These are phyloP conservation scores for Tetrahymena elliotti DNA, from an alignment of 73 alveolate species.

Conservation along the genomic window DNA sequence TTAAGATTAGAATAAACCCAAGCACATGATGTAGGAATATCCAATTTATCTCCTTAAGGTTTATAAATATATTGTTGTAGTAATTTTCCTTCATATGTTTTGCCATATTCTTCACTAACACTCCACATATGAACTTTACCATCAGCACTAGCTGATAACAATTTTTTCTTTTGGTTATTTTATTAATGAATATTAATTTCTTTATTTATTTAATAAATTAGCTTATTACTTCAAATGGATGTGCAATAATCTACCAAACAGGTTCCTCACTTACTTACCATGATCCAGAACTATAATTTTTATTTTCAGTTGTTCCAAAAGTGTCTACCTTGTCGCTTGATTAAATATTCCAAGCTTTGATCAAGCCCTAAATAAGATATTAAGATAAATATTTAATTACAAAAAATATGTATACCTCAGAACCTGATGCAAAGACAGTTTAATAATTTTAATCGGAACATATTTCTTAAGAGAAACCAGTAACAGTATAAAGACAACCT, in stretches of 20 bases:
- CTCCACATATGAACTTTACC: neutral
- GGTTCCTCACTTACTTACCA: neutral
- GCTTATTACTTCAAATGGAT: neutral
- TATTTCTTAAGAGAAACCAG: neutral
- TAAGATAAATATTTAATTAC: neutral
- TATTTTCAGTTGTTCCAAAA: neutral
- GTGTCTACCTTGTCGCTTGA: neutral
- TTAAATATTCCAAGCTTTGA: neutral
- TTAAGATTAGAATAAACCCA: neutral
- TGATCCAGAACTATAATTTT: neutral
- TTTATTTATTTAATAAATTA: too few species aligned
- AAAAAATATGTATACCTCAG: neutral
- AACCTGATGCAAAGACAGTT: neutral
- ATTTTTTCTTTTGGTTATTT: neutral
- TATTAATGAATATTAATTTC: too few species aligned
- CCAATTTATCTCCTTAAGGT: neutral
- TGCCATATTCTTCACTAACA: neutral
- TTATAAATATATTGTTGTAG: neutral
- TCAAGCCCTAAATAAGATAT: neutral
- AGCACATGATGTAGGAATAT: neutral
- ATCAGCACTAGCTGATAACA: neutral
- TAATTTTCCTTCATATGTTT: neutral
- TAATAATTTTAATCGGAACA: neutral
- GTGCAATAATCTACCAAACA: neutral
- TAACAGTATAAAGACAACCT: neutral